Conservation (phyloP, 805 yeast species). For the Zygoascus ofunaensis region DNA sequence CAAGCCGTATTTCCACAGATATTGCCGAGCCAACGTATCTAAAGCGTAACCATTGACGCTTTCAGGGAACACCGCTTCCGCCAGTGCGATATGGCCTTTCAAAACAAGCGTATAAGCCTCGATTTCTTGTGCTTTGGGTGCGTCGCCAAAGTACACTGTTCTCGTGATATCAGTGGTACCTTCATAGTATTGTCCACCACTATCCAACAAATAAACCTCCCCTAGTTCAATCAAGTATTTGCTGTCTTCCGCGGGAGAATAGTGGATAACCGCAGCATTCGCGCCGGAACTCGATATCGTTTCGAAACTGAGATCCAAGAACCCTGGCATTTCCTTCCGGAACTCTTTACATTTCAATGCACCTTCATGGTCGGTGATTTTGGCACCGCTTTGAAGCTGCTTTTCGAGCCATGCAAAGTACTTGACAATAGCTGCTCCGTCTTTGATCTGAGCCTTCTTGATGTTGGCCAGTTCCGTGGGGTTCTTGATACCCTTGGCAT, state of each 20-base stretch:
- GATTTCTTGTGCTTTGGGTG: constrained; percentile 48
- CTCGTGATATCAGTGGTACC: constrained; percentile 97
- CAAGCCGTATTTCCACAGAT: constrained; percentile 70
- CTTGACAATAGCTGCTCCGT: constrained; percentile 66
- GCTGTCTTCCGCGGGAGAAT: constrained; percentile 49
- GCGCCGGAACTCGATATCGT: constrained; percentile 71
- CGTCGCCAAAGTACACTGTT: constrained; percentile 61
- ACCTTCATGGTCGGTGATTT: constrained; percentile 51
- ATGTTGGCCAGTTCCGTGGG: constrained; percentile 62
- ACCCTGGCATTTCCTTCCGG: constrained; percentile 29
- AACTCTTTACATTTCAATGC: constrained; percentile 43
- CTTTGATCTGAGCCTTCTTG: constrained; percentile 67
- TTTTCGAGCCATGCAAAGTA: constrained; percentile 79
- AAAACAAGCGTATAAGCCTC: constrained; percentile 74
- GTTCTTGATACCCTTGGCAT: constrained; percentile 72
- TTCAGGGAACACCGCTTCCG: constrained; percentile 67
- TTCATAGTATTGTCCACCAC: constrained; percentile 86
- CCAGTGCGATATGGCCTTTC: constrained; percentile 85
- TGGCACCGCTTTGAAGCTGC: constrained; percentile 34
- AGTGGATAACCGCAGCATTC: constrained; percentile 71
- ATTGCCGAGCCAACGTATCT: constrained; percentile 77
- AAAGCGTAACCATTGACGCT: constrained; percentile 67
- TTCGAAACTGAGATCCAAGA: constrained; percentile 56
- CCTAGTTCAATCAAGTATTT: constrained; percentile 54
- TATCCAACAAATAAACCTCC: constrained; percentile 68